These are phyloP conservation scores for Wickerhamomyces mucosus DNA, from an alignment of 805 yeast genomes.

Conservation along the genomic window DNA sequence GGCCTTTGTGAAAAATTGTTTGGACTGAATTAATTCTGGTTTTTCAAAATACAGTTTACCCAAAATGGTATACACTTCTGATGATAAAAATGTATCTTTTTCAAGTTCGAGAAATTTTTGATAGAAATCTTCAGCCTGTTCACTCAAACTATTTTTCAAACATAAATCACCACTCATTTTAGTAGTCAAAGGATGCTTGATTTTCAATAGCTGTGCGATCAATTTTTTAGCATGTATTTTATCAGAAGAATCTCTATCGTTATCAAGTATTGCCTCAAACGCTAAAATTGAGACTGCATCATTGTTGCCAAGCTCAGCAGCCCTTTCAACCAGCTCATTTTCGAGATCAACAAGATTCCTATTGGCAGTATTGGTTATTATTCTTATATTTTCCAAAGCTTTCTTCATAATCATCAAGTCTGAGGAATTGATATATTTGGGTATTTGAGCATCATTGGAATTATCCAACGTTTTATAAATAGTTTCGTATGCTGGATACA, in stretches of 20 bases:
- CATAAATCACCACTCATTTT: constrained; percentile 77
- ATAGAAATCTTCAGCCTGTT: constrained; percentile 55
- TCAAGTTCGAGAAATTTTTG: constrained; percentile 46
- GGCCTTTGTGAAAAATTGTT: constrained; percentile 49
- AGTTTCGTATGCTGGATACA: constrained; percentile 41
- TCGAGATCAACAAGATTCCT: constrained; percentile 52
- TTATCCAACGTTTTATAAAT: constrained; percentile 39
- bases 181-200: constrained; percentile 63
- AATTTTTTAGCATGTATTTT: constrained; percentile 52
- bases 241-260: constrained; percentile 40
- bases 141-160: constrained; percentile 34
- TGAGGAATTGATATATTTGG: constrained; percentile 37
- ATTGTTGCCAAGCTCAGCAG: constrained; percentile 75
- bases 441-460: constrained; percentile 24
- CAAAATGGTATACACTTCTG: constrained; percentile 62
- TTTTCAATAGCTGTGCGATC: constrained; percentile 43
- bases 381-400: constrained; percentile 53
- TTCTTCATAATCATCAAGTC: constrained; percentile 64
- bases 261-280: constrained; percentile 46
- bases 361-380: constrained; percentile 50
- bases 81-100: constrained; percentile 45
- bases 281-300: constrained; percentile 74
- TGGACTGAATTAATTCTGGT: constrained; percentile 43
- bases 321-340: constrained; percentile 63
- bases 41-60: constrained; percentile 54